A percentile compares a stretch with the other conserved stretches of the same genome.
Conservation (phyloP, 148 eudicot genomes). For the Persicaria maculosa region DNA sequence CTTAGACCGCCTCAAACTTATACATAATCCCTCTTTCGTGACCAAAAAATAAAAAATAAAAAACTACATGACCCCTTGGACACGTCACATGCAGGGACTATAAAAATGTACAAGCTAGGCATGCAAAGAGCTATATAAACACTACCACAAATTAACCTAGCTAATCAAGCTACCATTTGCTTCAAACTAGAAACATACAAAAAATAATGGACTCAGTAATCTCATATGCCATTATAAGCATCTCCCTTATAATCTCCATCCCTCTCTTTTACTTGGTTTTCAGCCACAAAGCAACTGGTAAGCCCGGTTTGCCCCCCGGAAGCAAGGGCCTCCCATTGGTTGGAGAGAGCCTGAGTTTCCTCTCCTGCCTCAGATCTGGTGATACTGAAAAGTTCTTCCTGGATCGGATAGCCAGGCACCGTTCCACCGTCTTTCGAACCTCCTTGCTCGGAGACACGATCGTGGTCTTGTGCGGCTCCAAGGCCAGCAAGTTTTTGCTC, state of each 20-base stretch:
- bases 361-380: not conserved
- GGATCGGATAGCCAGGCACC: not conserved
- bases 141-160: no score
- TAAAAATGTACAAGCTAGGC: no score
- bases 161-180: no score
- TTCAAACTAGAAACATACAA: no score
- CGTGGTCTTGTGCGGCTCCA: constrained; percentile 29
- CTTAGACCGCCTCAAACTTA: no score
- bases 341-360: not conserved
- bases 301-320: not conserved
- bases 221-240: not conserved
- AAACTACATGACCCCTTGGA: no score
- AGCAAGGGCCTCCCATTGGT: not conserved
- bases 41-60: no score
- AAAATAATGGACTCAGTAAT: not conserved
- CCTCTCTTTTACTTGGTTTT: not conserved
- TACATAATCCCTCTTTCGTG: no score
- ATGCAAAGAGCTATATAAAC: no score
- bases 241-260: not conserved
- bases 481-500: constrained; percentile 44
- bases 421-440: constrained; percentile 14
- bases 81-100: no score
- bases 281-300: not conserved
- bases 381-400: not conserved
- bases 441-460: constrained; percentile 22